Evolutionary conservation across 441 rosid species (phyloP), one percentile per base, ranked within the genome.

Genomic region (Gossypium davidsonii): DNA sequence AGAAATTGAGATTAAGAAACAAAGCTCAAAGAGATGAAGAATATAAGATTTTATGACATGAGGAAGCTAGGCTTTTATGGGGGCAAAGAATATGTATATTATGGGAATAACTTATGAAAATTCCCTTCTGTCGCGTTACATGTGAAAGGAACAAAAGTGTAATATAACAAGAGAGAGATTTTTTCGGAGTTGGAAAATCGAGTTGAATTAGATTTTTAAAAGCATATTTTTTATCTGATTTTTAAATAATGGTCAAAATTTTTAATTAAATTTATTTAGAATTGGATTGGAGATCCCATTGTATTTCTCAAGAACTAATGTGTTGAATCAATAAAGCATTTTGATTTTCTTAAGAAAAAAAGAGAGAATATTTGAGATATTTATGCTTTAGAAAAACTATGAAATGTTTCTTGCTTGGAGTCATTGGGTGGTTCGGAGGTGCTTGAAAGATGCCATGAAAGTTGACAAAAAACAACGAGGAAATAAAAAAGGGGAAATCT

Each of bases 101-200:
- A 63, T 20, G 70, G 82, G 85, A 80, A 81, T 78, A 84, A 64
- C 39, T 79, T 67, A 25, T 15, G 62, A 37, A 80, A 80, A 80
- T 84, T 70, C 87, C 87, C 57, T 59, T 71, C 67, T 81, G 79
- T 79, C 83, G 8, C 83, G 8, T 77, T 21, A 75, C 78, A 62
- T 72, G 81, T 17, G 78, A 76, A 80, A 56, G 74, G 61, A 56
- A 80, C 69, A 70, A 78, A 76, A 78, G 37, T 26, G 8, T 12
- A 12, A 62, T 62, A 66, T 21, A 66, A 21, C 2, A 11, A 39
- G 53, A 44, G 53, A 37, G 3, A 31, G 8, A 34, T 6, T 1
- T 34, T 34, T 34, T 6, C 8, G 0, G 8, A 34, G 1, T 5
- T 34, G 1, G 1, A 31, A 31, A 31, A 31, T 4, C 37, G 39